Base-by-base conservation (phyloP, 1,284 basidiomycete genomes). In the Mycena sp. region DNA sequence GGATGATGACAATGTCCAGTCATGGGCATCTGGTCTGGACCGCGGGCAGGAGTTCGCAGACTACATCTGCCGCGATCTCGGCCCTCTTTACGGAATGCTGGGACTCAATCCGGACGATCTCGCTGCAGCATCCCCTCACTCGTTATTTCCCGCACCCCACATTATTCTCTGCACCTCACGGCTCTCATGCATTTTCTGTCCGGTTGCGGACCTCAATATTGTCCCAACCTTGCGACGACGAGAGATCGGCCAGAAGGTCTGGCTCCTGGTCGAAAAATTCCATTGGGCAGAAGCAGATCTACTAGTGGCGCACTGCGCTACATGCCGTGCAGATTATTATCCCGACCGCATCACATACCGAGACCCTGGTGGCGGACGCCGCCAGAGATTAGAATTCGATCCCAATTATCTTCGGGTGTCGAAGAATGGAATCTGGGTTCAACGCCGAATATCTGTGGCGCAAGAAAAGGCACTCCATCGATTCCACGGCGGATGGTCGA, bases 401-500 rank as follows among this genome's bases (percentile, higher is more conserved):
- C 23, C 65, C 0, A 17, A 45, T 17, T 64, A 37, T 23, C 35
- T 67, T 11, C 61, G 62, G 1, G 56, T 69, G 12, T 69, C 67
- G 12, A 67, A 67, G 37, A 11, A 46, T 26, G 62, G 67, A 1
- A 25, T 69, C 2, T 69, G 65, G 67, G 56, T 54, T 17, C 40
- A 61, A 21, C 26, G 65, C 12, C 25, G 38, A 28, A 50, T 69
- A 28, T 65, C 65, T 6, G 1, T 54, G 11, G 35, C 56, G 6
- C 67, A 69, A 44, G 67, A 69, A 32, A 61, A 60, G 14, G 67
- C 65, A 9, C 6, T 69, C 2, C 40, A 45, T 9, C 50, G 65
- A 1, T 64, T 67, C 19, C 67, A 60, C 37, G 44, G 62, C 1
- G 65, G 67, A 19, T 68, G 64, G 61, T 61, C 64, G 0, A 68